Percentiles rank a stretch among this genome's conserved stretches.
Conservation (phyloP, 176 grass and related monocot species). For the Cenchrus fungigraminus region DNA sequence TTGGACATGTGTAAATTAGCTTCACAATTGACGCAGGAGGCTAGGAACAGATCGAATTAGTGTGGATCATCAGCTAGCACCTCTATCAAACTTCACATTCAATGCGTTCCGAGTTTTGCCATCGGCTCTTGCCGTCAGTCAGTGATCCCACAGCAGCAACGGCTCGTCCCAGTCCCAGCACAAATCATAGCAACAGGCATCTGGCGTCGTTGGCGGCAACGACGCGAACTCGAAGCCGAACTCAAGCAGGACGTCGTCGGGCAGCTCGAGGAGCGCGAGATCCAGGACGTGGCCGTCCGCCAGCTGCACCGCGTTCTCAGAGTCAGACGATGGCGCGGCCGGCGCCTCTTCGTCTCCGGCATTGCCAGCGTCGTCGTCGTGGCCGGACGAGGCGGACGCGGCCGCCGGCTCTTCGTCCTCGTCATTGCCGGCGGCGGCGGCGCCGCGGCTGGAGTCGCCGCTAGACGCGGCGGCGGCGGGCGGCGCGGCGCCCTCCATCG, state of each 20-base stretch:
- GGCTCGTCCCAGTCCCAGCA: constrained; percentile 46
- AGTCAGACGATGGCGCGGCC: not conserved
- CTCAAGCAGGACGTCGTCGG: constrained; percentile 37
- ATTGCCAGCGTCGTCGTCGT: not conserved
- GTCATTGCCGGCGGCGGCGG: not conserved
- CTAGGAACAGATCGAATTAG: not conserved
- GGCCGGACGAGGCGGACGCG: not conserved
- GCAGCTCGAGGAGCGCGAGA: constrained; percentile 40
- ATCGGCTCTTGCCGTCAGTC: not conserved
- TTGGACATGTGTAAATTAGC: not conserved
- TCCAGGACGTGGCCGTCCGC: not conserved
- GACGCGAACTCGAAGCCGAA: constrained; percentile 30
- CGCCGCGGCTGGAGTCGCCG: not conserved
- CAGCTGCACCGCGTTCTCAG: not conserved
- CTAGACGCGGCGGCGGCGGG: not conserved
- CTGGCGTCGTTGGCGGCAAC: constrained; percentile 2
- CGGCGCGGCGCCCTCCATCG: not conserved
- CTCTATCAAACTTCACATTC: constrained; percentile 4
- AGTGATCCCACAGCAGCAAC: constrained; percentile 56
- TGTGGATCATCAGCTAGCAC: not conserved
- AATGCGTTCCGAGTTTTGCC: constrained; percentile 6
- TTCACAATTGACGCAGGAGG: not conserved
- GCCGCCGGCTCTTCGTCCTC: not conserved
- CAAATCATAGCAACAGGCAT: constrained; percentile 15
- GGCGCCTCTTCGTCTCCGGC: not conserved